Base-by-base conservation (phyloP, 495 filamentous ascomycete species). In the Tuber magnatum region DNA sequence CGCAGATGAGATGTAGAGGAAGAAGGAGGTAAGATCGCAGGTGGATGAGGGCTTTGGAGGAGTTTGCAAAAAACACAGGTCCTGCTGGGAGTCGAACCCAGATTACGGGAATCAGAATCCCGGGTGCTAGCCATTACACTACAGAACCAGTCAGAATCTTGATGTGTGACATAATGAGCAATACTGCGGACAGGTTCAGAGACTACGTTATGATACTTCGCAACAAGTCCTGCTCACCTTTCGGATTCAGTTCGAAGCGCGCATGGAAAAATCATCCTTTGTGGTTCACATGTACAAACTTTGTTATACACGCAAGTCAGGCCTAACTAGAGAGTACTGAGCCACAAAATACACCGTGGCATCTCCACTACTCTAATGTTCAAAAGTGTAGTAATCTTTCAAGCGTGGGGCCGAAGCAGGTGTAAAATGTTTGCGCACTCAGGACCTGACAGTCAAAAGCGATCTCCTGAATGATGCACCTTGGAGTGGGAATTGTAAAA, bases 91-190 rank as follows among this genome's bases (percentile, higher is more conserved):
- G 65, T 76, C 74, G 75, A 76, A 76, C 75, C 75, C 75, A 76
- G 75, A 76, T 76, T 76, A 76, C 75, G 75, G 68, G 69, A 78
- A 73, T 78, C 76, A 78, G 70, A 78, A 78, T 78, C 76, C 76
- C 69, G 74, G 48, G 76, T 78, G 76, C 76, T 78, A 78, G 70
- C 76, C 76, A 72, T 78, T 78, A 78, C 76, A 78, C 76, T 76
- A 78, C 74, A 76, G 71, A 76, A 78, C 76, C 76, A 4, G 56
- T 14, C 56, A 65, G 12, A 20, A 7, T 65, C 35, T 65, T 35
- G 7, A 5, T 1, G 28, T 7, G 3, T 65, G 56, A 28, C 24
- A 14, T 61, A 5, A 10, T 61, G n/a, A 61, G 51, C n/a, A 5
- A 28, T 61, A 61, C n/a, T 0, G 8, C 1, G n/a, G n/a, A n/a